Evolutionary conservation across 2,329 filamentous ascomycete species (phyloP).

Genomic region (Penicillium expansum): DNA sequence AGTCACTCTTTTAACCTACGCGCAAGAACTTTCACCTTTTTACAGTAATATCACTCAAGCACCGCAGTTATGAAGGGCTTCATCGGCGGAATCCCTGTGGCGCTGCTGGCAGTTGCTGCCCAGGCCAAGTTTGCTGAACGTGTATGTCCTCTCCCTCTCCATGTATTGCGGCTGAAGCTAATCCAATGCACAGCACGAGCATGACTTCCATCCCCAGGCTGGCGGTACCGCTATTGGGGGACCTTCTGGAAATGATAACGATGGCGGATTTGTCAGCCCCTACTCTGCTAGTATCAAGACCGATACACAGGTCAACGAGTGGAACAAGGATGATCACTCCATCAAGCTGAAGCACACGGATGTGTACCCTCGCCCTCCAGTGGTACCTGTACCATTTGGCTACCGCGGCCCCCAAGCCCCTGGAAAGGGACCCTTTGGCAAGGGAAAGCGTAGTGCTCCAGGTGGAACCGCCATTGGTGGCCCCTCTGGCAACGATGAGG

Average conservation of each 20-base stretch:
- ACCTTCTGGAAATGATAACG: constrained; percentile 18
- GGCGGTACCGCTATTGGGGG: constrained; percentile 19
- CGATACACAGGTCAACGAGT: constrained; percentile 17
- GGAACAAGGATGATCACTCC: constrained; percentile 23
- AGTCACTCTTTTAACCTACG: constrained; percentile 21
- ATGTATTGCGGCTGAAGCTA: background rate
- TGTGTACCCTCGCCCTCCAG: constrained; percentile 3
- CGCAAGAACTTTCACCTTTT: constrained; percentile 1
- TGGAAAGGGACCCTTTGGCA: constrained; percentile 16
- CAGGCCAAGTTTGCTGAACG: constrained; percentile 25
- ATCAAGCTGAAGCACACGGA: constrained; percentile 20
- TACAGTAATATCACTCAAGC: constrained; percentile 11
- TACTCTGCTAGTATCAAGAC: constrained; percentile 15
- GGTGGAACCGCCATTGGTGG: constrained; percentile 22
- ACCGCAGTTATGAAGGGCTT: constrained; percentile 36
- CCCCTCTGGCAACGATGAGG: constrained; percentile 25
- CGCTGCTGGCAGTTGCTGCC: constrained; percentile 34
- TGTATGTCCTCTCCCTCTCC: constrained; percentile 3
- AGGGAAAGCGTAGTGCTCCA: constrained; percentile 16
- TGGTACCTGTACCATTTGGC: background rate
- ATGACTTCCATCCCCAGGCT: constrained; percentile 8
- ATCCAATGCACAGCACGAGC: constrained; percentile 5
- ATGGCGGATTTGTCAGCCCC: constrained; percentile 14
- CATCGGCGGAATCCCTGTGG: constrained; percentile 35
- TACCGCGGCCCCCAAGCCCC: constrained; percentile 4